These are phyloP conservation scores for Niebla homalea DNA, from an alignment of 495 filamentous ascomycete genomes.

Conservation along the genomic window DNA sequence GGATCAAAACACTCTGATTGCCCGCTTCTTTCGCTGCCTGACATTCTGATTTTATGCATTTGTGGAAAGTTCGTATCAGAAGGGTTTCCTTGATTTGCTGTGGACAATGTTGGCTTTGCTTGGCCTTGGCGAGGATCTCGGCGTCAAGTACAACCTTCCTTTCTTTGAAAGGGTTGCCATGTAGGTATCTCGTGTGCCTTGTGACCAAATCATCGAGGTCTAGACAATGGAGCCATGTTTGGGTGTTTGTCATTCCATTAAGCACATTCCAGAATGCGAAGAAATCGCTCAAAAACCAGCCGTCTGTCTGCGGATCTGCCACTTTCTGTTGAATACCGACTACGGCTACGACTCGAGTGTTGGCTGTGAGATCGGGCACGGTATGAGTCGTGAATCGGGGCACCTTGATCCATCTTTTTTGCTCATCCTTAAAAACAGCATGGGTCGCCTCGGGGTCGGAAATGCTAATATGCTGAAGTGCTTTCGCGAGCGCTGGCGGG, in stretches of 20 bases:
- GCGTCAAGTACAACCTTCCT: conserved; percentile 17
- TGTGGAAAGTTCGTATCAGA: conserved; percentile 14
- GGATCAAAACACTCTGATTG: conserved; percentile 13
- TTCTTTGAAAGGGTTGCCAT: conserved; percentile 14
- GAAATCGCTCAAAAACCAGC: conserved; percentile 20
- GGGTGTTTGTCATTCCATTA: conserved; percentile 10
- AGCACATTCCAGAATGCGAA: conserved; percentile 20
- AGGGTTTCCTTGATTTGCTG: conserved; percentile 1
- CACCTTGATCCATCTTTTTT: too few relatives aligned
- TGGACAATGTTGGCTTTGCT: conserved; percentile 4
- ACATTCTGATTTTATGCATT: conserved; percentile 12
- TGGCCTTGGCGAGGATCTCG: conserved; percentile 10
- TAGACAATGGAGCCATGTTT: conserved; percentile 18
- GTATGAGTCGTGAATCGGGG: conserved; percentile 5
- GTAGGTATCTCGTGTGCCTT: conserved; percentile 15
- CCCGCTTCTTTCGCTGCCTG: conserved; percentile 11
- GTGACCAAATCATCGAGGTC: conserved; percentile 13
- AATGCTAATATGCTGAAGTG: neutral
- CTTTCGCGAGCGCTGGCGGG: neutral
- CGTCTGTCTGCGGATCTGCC: conserved; percentile 13
- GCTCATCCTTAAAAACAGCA: too few relatives aligned
- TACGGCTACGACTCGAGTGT: conserved; percentile 17
- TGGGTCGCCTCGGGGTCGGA: neutral
- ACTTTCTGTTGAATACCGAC: conserved; percentile 12
- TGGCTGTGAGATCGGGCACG: conserved; percentile 14